Conservation (phyloP, 495 filamentous ascomycete genomes). For the Pseudotulostoma volvatum region DNA sequence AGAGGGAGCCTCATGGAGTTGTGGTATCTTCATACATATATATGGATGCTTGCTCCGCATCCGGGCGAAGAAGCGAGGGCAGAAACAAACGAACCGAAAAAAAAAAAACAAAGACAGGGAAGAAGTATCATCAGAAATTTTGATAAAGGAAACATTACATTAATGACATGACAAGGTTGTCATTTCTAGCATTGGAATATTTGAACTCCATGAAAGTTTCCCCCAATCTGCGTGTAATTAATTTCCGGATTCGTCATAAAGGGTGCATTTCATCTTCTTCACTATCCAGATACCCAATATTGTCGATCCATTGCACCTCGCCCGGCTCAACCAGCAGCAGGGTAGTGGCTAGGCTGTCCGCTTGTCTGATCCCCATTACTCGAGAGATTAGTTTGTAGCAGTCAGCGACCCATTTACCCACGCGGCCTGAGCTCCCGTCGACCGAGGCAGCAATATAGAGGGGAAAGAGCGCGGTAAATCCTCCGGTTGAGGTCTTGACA, state of each 20-base stretch:
- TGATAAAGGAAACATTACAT: no score
- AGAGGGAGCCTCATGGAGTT: no score
- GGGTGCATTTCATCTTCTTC: neutral
- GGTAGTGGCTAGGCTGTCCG: slow-evolving; percentile 19
- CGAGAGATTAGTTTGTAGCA: slow-evolving; percentile 27
- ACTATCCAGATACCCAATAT: neutral
- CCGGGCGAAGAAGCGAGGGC: no score
- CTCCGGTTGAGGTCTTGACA: slow-evolving; percentile 10
- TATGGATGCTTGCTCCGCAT: no score
- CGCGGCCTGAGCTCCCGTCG: slow-evolving; percentile 15
- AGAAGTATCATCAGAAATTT: no score
- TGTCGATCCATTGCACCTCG: neutral
- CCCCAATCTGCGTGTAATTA: no score
- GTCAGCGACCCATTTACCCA: slow-evolving; percentile 28
- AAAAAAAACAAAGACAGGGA: no score
- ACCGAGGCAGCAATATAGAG: slow-evolving; percentile 26
- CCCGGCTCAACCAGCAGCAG: neutral
- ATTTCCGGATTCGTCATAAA: neutral
- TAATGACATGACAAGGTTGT: no score
- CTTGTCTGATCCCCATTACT: slow-evolving; percentile 33
- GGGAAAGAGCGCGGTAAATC: slow-evolving; percentile 33
- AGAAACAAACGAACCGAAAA: no score
- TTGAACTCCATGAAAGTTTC: no score
- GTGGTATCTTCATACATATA: no score
- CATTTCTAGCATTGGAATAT: no score